These are phyloP conservation scores for Silene vulgaris DNA, from an alignment of 179 eudicot genomes.

Conservation along the genomic window DNA sequence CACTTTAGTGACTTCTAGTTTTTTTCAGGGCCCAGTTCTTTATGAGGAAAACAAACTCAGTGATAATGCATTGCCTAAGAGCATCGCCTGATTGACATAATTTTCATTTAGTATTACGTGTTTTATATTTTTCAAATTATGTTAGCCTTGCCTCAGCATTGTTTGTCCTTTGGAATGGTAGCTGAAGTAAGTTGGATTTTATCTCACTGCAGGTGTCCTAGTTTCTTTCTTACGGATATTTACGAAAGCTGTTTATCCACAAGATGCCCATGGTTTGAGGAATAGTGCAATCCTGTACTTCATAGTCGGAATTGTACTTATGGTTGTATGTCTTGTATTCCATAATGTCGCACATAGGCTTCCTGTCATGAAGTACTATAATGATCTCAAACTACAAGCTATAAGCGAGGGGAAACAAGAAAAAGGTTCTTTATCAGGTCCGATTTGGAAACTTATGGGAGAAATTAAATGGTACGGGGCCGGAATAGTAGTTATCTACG, in stretches of 20 bases:
- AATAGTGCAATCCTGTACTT: slow-evolving; percentile 75
- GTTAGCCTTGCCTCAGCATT: too few species aligned
- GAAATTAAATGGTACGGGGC: slow-evolving; percentile 62
- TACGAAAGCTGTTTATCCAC: slow-evolving; percentile 67
- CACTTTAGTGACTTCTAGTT: too few species aligned
- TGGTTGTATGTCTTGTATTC: slow-evolving; percentile 55
- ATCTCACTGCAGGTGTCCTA: slow-evolving; percentile 54
- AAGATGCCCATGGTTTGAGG: slow-evolving; percentile 58
- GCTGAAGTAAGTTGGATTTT: not conserved
- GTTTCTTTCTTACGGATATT: slow-evolving; percentile 66
- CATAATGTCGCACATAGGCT: slow-evolving; percentile 57
- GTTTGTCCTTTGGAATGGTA: not conserved
- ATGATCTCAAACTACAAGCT: slow-evolving; percentile 51
- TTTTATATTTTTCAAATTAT: not conserved
- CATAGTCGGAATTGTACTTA: slow-evolving; percentile 50
- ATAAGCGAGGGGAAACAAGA: slow-evolving; percentile 44
- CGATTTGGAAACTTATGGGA: slow-evolving; percentile 51
- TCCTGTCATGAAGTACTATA: slow-evolving; percentile 62
- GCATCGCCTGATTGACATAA: too few species aligned
- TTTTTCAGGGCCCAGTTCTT: too few species aligned
- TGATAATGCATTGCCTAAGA: too few species aligned
- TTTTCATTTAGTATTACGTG: too few species aligned
- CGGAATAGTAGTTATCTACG: slow-evolving; percentile 45
- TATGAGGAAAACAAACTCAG: too few species aligned
- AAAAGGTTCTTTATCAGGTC: slow-evolving; percentile 34